These are phyloP conservation scores for Saururus chinensis DNA, from an alignment of 164 flowering plant genomes.

Conservation along the genomic window DNA sequence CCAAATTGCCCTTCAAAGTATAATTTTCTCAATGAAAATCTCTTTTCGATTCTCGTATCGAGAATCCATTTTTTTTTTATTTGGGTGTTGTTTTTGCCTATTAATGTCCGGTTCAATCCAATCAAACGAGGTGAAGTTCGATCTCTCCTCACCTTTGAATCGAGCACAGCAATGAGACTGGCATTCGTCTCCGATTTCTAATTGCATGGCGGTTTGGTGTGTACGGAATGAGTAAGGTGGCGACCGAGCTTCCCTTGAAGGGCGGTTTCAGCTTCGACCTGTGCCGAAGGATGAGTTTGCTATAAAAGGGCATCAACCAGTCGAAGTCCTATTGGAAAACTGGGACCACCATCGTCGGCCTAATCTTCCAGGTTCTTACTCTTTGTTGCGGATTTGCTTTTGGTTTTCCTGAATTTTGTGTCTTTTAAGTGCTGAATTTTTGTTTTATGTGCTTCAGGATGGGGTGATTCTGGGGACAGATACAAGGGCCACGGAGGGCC, in stretches of 20 bases:
- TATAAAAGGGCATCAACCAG: slow-evolving; percentile 39
- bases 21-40: slow-evolving; percentile 11
- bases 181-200: too few species aligned
- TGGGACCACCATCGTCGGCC: slow-evolving; percentile 82
- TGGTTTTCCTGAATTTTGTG: neutral
- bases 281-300: slow-evolving; percentile 62
- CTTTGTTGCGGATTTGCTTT: too few species aligned
- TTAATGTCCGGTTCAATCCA: too few species aligned
- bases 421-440: neutral
- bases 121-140: too few species aligned
- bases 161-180: too few species aligned
- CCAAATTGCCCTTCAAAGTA: slow-evolving; percentile 99
- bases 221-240: slow-evolving; percentile 33
- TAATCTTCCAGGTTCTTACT: slow-evolving; percentile 51
- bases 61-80: neutral
- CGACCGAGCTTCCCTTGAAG: slow-evolving; percentile 30
- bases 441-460: slow-evolving; percentile 36
- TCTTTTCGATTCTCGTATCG: neutral
- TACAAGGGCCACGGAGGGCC: slow-evolving; percentile 94
- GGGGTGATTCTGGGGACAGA: slow-evolving; percentile 98
- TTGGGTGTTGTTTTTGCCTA: too few species aligned
- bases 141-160: too few species aligned
- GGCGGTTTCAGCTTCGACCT: slow-evolving; percentile 73
- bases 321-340: slow-evolving; percentile 55
- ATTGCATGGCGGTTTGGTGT: neutral